Evolutionary conservation across 2,329 filamentous ascomycete species (phyloP).

Genomic region (Falciphora oryzae): DNA sequence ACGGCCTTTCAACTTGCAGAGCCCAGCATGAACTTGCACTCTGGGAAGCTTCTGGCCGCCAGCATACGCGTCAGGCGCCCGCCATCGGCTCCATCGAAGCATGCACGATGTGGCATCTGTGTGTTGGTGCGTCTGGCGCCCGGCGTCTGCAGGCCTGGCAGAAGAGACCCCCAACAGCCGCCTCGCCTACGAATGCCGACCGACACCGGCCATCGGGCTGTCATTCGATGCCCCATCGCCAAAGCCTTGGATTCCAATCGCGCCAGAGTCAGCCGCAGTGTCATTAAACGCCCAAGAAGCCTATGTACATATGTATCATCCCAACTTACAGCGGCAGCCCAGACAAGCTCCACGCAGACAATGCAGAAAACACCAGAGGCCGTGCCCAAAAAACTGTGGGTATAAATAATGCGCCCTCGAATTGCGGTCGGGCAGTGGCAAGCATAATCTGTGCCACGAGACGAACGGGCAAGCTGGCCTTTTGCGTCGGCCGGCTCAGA

Average conservation of each 20-base stretch:
- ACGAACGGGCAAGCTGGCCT: constrained; percentile 11
- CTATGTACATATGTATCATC: not conserved
- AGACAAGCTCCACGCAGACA: not conserved
- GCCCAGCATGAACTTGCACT: not conserved
- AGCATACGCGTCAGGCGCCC: not conserved
- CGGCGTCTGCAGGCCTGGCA: not conserved
- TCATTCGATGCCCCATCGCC: not conserved
- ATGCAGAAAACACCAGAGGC: not conserved
- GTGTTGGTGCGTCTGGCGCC: not conserved
- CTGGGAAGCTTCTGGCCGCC: not conserved
- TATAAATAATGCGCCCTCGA: not conserved
- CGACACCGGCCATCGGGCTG: not conserved
- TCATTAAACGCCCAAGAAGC: not conserved
- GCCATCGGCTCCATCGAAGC: not conserved
- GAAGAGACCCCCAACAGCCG: not conserved
- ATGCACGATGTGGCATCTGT: not conserved
- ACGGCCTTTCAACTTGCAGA: not conserved
- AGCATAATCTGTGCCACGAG: not conserved
- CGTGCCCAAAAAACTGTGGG: not conserved
- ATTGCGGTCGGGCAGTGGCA: not conserved
- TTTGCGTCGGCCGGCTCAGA: constrained; percentile 42
- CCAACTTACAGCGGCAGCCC: not conserved
- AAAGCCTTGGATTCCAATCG: not conserved
- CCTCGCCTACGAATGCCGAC: not conserved
- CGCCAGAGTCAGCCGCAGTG: not conserved